Percentiles rank a stretch among this genome's conserved stretches.
phyloP scores from a whole-genome alignment of 2,329 filamentous ascomycete genomes.

The Colletotrichum karsti region DNA sequence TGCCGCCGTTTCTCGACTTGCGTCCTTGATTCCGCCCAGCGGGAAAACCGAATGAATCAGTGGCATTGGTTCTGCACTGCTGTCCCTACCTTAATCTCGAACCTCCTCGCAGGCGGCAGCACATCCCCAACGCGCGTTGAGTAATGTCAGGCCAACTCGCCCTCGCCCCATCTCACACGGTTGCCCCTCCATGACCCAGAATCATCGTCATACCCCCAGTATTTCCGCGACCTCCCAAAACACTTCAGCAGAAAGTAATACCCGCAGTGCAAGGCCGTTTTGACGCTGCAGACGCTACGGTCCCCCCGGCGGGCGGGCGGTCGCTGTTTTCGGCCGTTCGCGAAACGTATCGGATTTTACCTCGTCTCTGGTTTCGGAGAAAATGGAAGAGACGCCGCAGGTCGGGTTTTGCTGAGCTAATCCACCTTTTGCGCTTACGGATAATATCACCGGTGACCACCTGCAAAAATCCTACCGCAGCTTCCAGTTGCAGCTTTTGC shows the following conservation, averaged over 20 bases:
- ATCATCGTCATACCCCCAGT: conserved; percentile 27
- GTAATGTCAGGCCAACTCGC: conserved; percentile 2
- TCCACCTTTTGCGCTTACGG: neutral
- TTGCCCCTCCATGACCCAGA: conserved; percentile 29
- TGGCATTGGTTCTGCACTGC: neutral
- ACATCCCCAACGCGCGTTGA: neutral
- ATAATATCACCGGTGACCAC: neutral
- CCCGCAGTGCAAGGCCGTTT: neutral
- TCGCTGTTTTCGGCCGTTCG: neutral
- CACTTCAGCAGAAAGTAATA: neutral
- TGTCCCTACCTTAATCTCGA: too few relatives aligned
- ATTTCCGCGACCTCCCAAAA: neutral
- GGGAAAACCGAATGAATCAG: conserved; percentile 3
- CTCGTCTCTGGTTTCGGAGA: conserved; percentile 6
- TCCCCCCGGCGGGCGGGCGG: neutral
- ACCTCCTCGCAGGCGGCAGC: too few relatives aligned
- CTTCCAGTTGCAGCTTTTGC: too few relatives aligned
- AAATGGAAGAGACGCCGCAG: neutral
- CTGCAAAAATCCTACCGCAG: too few relatives aligned
- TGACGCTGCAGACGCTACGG: neutral
- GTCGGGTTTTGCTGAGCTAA: neutral
- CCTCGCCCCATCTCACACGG: neutral
- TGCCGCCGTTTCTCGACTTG: too few relatives aligned
- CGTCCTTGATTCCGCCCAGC: too few relatives aligned
- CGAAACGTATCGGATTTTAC: conserved; percentile 2